These are phyloP conservation scores for Penicillium nordicum DNA, from an alignment of 2,329 filamentous ascomycete species.

Conservation along the genomic window DNA sequence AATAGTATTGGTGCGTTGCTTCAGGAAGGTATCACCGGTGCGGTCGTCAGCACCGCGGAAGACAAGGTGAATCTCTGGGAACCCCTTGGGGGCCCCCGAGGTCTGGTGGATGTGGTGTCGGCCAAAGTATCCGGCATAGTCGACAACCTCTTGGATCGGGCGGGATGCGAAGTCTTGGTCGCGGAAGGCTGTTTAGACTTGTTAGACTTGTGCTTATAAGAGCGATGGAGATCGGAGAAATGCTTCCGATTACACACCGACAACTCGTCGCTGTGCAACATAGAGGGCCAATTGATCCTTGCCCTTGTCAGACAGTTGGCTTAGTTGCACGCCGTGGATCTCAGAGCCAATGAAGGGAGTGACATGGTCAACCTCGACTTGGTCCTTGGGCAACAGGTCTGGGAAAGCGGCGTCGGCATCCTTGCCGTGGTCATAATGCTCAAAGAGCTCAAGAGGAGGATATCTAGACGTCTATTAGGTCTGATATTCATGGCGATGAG, in stretches of 20 bases:
- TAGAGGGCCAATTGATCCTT: conserved; percentile 69
- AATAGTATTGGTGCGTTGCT: conserved; percentile 70
- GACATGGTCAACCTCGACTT: conserved; percentile 54
- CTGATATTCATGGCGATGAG: background rate
- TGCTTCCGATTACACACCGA: conserved; percentile 45
- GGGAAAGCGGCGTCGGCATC: conserved; percentile 68
- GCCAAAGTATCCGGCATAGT: conserved; percentile 72
- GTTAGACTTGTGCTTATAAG: background rate
- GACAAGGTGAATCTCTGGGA: conserved; percentile 74
- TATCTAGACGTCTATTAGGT: conserved; percentile 39
- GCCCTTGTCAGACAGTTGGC: conserved; percentile 61
- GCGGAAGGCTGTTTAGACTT: conserved; percentile 56
- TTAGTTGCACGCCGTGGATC: conserved; percentile 68
- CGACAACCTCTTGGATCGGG: conserved; percentile 65
- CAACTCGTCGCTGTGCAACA: conserved; percentile 59
- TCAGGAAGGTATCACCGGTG: conserved; percentile 60
- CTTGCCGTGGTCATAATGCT: conserved; percentile 71
- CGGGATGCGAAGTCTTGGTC: conserved; percentile 70
- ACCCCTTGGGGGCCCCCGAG: conserved; percentile 68
- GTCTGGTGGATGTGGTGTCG: conserved; percentile 79
- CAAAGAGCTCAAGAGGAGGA: conserved; percentile 64
- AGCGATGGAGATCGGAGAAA: background rate
- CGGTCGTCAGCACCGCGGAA: conserved; percentile 67
- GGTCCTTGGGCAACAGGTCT: conserved; percentile 58
- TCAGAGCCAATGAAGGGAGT: conserved; percentile 74